Evolutionary conservation across 345 rosid genomes (phyloP), one percentile per base, ranked within the genome.

Genomic region (Eucalyptus coolabah): DNA sequence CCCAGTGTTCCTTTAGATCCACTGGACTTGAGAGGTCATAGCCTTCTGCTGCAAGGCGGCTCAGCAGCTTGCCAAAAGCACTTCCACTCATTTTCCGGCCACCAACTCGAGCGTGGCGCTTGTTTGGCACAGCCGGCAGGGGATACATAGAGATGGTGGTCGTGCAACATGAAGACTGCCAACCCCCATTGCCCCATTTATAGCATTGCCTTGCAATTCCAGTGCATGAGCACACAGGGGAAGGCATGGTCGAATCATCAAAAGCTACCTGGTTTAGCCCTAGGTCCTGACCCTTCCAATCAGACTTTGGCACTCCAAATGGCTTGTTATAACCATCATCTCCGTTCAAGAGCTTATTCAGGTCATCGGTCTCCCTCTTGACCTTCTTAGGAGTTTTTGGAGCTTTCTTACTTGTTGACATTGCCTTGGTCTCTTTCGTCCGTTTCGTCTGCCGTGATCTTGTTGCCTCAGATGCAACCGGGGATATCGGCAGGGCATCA

Each of bases 91-190:
- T 98, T 91, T 97, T 98, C 88, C 99, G 89, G 26, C 99, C 99
- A 88, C 99, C 99, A 32, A 98, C 94, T 37, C 99, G 93, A 28
- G 99, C 98, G 86, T 98, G 99, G 54, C 96, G 93, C 89, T 98
- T 98, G 93, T 98, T 97, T 53, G 99, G 99, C 87, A 96, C 93
- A 3, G 97, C 94, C 2, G 99, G 99, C 49, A 98, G 93, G 3
- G 99, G 99, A 88, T 97, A 91, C 96, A 96, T 92, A 18, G 99
- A 98, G 82, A 98, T 86, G 40, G 96, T 92, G 85, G 98, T 98
- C 11, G 99, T 98, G 98, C 99, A 98, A 87, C 99, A 98, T 5
- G 99, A 94, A 77, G 99, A 98, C 87, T 98, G 99, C 99, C 99
- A 98, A 18, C 99, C 99, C 47, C 99, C 99, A 60, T 93, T 98